These are phyloP conservation scores for Leishmania aethiopica DNA, from an alignment of 208 protist species.

Conservation along the genomic window DNA sequence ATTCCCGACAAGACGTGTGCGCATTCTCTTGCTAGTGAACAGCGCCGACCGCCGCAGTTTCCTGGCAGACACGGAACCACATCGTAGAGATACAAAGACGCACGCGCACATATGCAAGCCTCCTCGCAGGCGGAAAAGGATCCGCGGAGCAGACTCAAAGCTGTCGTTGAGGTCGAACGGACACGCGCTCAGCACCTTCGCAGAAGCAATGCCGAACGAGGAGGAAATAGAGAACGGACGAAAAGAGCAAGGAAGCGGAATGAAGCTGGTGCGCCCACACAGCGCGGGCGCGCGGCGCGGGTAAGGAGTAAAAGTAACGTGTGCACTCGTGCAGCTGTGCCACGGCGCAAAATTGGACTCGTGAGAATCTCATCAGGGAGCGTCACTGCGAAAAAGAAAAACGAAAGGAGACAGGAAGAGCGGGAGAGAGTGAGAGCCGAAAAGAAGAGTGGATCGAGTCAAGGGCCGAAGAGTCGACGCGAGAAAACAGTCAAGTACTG, in stretches of 20 bases:
- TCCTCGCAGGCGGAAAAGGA: neutral
- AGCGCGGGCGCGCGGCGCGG: neutral
- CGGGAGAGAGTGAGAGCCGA: neutral
- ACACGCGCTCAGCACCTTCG: neutral
- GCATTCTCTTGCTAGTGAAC: neutral
- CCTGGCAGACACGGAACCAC: neutral
- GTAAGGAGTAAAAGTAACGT: neutral
- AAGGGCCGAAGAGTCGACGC: neutral
- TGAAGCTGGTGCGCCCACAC: neutral
- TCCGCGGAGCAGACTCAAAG: neutral
- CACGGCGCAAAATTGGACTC: neutral
- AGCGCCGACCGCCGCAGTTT: neutral
- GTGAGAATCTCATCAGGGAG: neutral
- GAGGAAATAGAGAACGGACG: neutral
- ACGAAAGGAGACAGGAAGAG: neutral
- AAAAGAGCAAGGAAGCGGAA: neutral
- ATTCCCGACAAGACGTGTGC: neutral
- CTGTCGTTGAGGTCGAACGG: neutral
- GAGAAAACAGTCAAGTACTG: neutral
- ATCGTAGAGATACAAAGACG: neutral
- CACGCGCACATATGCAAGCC: neutral
- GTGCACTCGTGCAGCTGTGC: neutral
- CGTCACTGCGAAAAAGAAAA: neutral
- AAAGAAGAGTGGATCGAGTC: neutral
- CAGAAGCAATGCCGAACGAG: neutral